A percentile compares a stretch with the other conserved stretches of the same genome.
phyloP scores from a whole-genome alignment of 108 stramenopile species.

The Pseudonitzschia pungens region DNA sequence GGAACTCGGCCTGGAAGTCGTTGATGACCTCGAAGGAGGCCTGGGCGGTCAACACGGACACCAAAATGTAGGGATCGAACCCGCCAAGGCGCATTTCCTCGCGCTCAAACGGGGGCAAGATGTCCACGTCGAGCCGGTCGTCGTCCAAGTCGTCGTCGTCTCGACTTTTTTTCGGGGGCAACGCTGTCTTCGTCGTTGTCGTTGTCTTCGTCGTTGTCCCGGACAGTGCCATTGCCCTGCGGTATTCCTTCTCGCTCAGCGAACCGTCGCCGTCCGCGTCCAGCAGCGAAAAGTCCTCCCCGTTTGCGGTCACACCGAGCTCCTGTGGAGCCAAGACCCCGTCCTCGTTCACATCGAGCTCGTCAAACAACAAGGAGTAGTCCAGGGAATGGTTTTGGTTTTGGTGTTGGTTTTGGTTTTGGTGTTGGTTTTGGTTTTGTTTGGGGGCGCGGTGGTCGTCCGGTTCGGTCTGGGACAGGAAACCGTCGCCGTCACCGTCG shows the following conservation, averaged over 20 bases:
- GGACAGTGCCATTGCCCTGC: neutral
- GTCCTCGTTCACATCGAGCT: no score
- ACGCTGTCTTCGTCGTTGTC: neutral
- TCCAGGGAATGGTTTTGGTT: no score
- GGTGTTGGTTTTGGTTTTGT: neutral
- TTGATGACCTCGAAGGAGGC: neutral
- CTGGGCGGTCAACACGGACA: neutral
- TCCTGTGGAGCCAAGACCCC: neutral
- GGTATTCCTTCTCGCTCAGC: neutral
- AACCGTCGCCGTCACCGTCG: neutral
- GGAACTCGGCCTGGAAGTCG: neutral
- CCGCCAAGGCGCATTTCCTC: neutral
- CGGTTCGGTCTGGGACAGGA: neutral
- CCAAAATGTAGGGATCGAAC: neutral
- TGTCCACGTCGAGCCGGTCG: no score
- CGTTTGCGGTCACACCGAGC: neutral
- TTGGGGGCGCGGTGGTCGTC: neutral
- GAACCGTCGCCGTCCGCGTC: neutral
- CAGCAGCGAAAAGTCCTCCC: neutral
- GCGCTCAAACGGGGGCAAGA: neutral
- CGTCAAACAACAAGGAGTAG: neutral
- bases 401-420: no score
- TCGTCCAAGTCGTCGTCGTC: no score
- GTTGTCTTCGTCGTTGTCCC: no score
- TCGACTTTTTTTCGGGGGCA: no score